These are phyloP conservation scores for Comarum palustre DNA, from an alignment of 306 rosid genomes.

Conservation along the genomic window DNA sequence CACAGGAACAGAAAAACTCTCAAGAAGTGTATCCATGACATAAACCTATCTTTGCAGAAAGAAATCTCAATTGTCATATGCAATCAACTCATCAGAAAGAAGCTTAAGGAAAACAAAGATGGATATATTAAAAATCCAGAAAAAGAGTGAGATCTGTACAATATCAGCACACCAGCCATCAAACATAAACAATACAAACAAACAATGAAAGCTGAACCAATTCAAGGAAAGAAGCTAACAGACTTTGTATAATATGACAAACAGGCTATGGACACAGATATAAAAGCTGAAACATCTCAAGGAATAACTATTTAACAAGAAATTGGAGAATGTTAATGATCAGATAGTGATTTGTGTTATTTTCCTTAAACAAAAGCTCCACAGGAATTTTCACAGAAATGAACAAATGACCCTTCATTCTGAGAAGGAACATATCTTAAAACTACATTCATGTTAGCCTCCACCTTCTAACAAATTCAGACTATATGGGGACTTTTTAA, in stretches of 20 bases:
- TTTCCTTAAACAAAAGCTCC: too few species aligned
- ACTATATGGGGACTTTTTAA: neutral
- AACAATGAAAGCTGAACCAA: neutral
- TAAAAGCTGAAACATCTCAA: neutral
- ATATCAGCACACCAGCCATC: neutral
- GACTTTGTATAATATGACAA: neutral
- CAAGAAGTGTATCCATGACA: constrained; percentile 26
- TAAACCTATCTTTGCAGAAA: neutral
- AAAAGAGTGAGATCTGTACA: neutral
- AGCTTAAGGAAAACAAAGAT: neutral
- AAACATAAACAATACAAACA: neutral
- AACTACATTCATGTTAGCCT: neutral
- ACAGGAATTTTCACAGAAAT: too few species aligned
- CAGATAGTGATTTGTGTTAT: neutral
- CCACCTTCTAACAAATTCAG: neutral
- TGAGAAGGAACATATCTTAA: neutral
- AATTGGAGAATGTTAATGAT: neutral
- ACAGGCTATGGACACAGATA: neutral
- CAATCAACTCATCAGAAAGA: neutral
- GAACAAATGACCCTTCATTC: too few species aligned
- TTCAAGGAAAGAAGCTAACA: neutral
- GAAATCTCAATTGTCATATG: neutral
- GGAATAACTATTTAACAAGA: neutral
- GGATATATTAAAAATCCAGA: neutral
- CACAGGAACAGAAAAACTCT: constrained; percentile 24